These are phyloP conservation scores for Wickerhamomyces bovis DNA, from an alignment of 805 yeast species.

Conservation along the genomic window DNA sequence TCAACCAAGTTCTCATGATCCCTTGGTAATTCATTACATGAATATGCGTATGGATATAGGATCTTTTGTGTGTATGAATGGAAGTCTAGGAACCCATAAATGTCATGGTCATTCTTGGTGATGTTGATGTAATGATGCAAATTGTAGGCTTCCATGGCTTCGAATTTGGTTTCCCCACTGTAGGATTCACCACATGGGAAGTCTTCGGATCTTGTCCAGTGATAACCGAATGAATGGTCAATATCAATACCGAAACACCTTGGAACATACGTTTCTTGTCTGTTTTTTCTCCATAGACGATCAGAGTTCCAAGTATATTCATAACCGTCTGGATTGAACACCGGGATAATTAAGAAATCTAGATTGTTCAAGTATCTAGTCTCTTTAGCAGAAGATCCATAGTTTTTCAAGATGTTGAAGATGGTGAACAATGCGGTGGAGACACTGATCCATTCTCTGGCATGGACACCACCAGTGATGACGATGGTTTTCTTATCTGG, in stretches of 20 bases:
- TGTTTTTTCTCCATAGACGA: slow-evolving; percentile 83
- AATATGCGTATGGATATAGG: slow-evolving; percentile 75
- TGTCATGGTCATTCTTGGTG: slow-evolving; percentile 42
- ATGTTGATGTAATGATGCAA: slow-evolving; percentile 42
- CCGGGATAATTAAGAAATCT: slow-evolving; percentile 76
- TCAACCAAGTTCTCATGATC: slow-evolving; percentile 79
- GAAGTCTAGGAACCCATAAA: slow-evolving; percentile 74
- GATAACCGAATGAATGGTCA: slow-evolving; percentile 76
- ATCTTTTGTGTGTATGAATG: slow-evolving; percentile 85
- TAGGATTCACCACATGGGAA: slow-evolving; percentile 82
- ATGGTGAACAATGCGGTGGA: slow-evolving; percentile 59
- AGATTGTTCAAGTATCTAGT: slow-evolving; percentile 45
- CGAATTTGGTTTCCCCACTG: slow-evolving; percentile 69
- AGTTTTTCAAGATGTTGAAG: slow-evolving; percentile 40
- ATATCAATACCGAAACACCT: slow-evolving; percentile 79
- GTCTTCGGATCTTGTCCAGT: slow-evolving; percentile 57
- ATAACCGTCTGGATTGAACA: slow-evolving; percentile 89
- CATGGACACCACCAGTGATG: slow-evolving; percentile 80
- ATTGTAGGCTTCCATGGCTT: slow-evolving; percentile 50
- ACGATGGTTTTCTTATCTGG: slow-evolving; percentile 58
- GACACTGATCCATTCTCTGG: slow-evolving; percentile 84
- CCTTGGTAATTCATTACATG: slow-evolving; percentile 67
- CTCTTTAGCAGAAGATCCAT: slow-evolving; percentile 36
- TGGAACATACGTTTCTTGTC: slow-evolving; percentile 66
- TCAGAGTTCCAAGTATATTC: slow-evolving; percentile 75